Evolutionary conservation across 257 asterid species (phyloP).

Genomic region (Petunia axillaris): DNA sequence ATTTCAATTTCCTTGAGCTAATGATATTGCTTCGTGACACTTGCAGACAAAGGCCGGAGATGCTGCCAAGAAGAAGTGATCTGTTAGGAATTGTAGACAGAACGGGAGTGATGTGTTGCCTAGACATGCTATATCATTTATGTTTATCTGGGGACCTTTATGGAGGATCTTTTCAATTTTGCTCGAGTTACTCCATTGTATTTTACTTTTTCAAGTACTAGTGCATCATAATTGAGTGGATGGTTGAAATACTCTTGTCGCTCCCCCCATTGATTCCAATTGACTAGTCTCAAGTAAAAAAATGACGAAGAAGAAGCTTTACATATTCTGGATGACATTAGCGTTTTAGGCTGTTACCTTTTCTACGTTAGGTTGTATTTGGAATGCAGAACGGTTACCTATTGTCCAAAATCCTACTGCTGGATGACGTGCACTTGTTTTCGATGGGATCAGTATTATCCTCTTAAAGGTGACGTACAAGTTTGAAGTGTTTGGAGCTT

Average conservation of each 20-base stretch:
- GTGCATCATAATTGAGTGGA: conserved; percentile 1
- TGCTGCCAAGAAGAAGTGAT: conserved; percentile 79
- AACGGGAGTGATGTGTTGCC: not conserved
- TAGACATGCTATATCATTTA: not conserved
- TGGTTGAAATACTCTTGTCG: not conserved
- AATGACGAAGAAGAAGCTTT: no score
- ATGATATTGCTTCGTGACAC: not conserved
- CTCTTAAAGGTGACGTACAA: no score
- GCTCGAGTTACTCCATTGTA: not conserved
- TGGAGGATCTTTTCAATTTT: conserved; percentile 19
- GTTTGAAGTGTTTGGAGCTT: no score
- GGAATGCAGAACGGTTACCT: no score
- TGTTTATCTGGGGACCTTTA: not conserved
- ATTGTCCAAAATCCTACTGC: no score
- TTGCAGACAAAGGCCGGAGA: conserved; percentile 87
- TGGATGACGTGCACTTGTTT: no score
- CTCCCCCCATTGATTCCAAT: not conserved
- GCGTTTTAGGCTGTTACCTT: no score
- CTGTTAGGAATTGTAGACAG: conserved; percentile 20
- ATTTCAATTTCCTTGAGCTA: not conserved
- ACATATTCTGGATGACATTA: no score
- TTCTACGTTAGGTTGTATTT: no score
- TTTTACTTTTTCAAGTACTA: conserved; percentile 15
- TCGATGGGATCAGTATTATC: no score
- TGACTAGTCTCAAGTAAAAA: not conserved